A percentile compares a stretch with the other conserved stretches of the same genome.
Evolutionary conservation across 176 grass and related monocot species (phyloP).

Genomic region (Oropetium thomaeum): DNA sequence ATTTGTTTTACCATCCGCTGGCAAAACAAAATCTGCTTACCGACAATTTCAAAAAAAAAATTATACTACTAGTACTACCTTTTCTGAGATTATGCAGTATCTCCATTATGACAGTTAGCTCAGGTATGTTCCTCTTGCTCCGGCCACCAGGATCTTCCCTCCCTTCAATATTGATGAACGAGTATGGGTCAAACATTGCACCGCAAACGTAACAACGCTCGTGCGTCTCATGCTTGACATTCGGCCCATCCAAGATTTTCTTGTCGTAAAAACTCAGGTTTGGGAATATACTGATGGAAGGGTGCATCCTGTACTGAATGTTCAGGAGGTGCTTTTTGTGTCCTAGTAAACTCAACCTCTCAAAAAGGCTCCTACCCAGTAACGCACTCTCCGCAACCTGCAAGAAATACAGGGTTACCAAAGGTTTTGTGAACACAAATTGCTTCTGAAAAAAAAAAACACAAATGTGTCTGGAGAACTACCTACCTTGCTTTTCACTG

Average conservation of each 20-base stretch:
- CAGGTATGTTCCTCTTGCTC: slow-evolving; percentile 55
- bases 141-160: slow-evolving; percentile 34
- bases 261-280: slow-evolving; percentile 46
- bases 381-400: slow-evolving; percentile 49
- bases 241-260: slow-evolving; percentile 53
- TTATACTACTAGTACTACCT: slow-evolving; percentile 17
- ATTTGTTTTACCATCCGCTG: too few relatives aligned
- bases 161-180: slow-evolving; percentile 61
- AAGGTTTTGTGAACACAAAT: too few relatives aligned
- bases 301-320: slow-evolving; percentile 85
- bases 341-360: slow-evolving; percentile 55
- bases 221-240: slow-evolving; percentile 31
- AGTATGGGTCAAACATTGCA: slow-evolving; percentile 62
- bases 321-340: slow-evolving; percentile 68
- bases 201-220: slow-evolving; percentile 29
- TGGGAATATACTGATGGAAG: slow-evolving; percentile 68
- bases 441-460: neutral
- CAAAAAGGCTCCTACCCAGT: slow-evolving; percentile 63
- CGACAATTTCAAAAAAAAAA: too few relatives aligned
- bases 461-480: neutral
- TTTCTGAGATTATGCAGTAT: slow-evolving; percentile 33
- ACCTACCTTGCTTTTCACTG: slow-evolving; percentile 68
- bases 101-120: slow-evolving; percentile 42
- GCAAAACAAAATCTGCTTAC: too few relatives aligned
- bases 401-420: neutral